Evolutionary conservation across 352 stramenopile species (phyloP).

Genomic region (Phytopythium delawarense): DNA sequence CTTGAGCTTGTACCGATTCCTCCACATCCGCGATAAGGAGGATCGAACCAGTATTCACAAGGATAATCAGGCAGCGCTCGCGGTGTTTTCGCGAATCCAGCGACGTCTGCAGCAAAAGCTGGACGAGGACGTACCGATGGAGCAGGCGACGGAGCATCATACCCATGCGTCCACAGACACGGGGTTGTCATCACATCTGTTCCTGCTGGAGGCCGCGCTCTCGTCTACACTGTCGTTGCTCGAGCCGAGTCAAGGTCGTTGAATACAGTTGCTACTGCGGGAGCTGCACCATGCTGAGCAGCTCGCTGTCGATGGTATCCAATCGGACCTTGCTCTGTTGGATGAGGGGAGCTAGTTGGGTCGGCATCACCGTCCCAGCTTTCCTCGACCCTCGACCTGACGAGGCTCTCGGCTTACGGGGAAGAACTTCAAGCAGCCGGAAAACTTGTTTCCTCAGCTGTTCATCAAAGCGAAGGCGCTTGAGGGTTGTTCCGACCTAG

Average conservation of each 20-base stretch:
- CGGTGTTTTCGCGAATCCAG: slow-evolving; percentile 20
- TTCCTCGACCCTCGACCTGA: neutral
- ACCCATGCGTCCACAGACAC: neutral
- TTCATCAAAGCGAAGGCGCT: neutral
- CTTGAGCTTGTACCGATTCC: slow-evolving; percentile 59
- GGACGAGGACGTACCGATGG: slow-evolving; percentile 14
- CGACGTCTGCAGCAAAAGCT: slow-evolving; percentile 29
- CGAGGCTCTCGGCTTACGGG: neutral
- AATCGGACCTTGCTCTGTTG: neutral
- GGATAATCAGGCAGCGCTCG: slow-evolving; percentile 3
- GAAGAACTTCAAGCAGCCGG: neutral
- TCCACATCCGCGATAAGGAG: slow-evolving; percentile 55
- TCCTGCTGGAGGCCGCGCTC: slow-evolving; percentile 46
- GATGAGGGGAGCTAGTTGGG: neutral
- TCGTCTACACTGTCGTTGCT: slow-evolving; percentile 21
- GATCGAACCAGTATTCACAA: slow-evolving; percentile 28
- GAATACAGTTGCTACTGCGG: neutral
- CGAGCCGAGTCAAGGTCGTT: neutral
- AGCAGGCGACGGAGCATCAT: neutral
- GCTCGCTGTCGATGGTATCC: neutral
- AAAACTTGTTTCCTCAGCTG: neutral
- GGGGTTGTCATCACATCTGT: slow-evolving; percentile 22
- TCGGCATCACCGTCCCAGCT: neutral
- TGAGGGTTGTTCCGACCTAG: neutral
- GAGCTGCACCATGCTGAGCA: neutral